Conservation (phyloP, 768 basidiomycete species). For the Botryobasidium botryosum region DNA sequence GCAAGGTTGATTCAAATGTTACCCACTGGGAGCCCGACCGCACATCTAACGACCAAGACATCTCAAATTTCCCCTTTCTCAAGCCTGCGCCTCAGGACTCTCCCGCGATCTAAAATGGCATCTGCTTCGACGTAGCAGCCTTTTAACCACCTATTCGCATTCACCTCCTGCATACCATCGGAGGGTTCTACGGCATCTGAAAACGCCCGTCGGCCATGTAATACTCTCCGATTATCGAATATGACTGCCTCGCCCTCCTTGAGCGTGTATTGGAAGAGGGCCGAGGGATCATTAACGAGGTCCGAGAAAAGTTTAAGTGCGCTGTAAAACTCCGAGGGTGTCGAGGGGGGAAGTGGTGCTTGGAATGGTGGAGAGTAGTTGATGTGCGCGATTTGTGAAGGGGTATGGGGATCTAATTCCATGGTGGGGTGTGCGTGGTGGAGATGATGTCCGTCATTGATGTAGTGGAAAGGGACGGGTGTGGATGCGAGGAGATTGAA, state of each 20-base stretch:
- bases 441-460: constrained; percentile 78
- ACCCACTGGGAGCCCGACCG: no score
- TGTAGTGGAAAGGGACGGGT: constrained; percentile 76
- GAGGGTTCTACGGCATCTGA: constrained; percentile 20
- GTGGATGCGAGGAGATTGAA: constrained; percentile 43
- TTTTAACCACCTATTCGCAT: constrained; percentile 76
- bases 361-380: constrained; percentile 96
- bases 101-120: constrained; percentile 40
- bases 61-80: no score
- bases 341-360: constrained; percentile 45
- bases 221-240: constrained; percentile 81
- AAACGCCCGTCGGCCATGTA: constrained; percentile 80
- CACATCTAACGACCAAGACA: no score
- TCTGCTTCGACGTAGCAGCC: constrained; percentile 40
- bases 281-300: constrained; percentile 34
- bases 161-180: constrained; percentile 20
- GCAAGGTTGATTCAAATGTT: no score
- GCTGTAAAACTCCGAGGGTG: constrained; percentile 38
- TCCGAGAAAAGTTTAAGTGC: constrained; percentile 46
- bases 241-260: constrained; percentile 71
- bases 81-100: no score
- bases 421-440: constrained; percentile 59
- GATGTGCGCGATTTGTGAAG: constrained; percentile 36
- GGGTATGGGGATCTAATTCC: constrained; percentile 26
- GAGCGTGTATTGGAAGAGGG: constrained; percentile 46